Percentiles rank a stretch among this genome's conserved stretches.
phyloP scores from a whole-genome alignment of 176 grass and related monocot species.

The Calamus simplicifolius region DNA sequence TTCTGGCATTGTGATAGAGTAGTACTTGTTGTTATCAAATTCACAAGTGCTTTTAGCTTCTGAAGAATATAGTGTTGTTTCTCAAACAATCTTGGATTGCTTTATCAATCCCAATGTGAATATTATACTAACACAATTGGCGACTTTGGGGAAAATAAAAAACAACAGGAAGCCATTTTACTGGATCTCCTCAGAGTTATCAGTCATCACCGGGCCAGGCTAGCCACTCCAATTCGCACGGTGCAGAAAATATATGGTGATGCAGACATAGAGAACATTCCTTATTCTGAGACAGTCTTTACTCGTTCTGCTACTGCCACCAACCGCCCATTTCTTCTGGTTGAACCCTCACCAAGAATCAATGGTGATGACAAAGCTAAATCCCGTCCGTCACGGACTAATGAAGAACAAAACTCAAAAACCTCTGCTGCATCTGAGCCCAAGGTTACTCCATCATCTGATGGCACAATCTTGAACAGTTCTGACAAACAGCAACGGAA shows the following conservation, averaged over 20 bases:
- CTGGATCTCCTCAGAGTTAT: conserved; percentile 97
- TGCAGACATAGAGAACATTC: conserved; percentile 81
- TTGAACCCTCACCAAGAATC: conserved; percentile 63
- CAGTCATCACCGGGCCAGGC: conserved; percentile 90
- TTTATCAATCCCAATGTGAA: no score
- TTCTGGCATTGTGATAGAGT: no score
- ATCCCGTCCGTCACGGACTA: conserved; percentile 24
- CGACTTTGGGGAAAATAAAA: background rate
- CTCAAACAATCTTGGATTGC: no score
- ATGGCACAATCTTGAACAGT: conserved; percentile 29
- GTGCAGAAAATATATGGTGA: conserved; percentile 97
- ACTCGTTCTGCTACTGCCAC: conserved; percentile 28
- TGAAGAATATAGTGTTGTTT: no score
- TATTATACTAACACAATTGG: no score
- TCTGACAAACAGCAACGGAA: conserved; percentile 65
- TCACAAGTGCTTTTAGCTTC: no score
- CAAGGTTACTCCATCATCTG: conserved; percentile 29
- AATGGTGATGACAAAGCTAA: conserved; percentile 57
- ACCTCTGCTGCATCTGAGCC: conserved; percentile 22
- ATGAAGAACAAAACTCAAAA: conserved; percentile 58
- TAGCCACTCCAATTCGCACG: conserved; percentile 95
- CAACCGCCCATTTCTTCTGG: conserved; percentile 56
- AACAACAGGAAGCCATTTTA: conserved; percentile 78
- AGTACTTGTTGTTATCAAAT: no score
- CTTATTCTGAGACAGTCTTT: conserved; percentile 73